Base-by-base conservation (phyloP, 2,329 filamentous ascomycete species). In the Epichloe bromicola region DNA sequence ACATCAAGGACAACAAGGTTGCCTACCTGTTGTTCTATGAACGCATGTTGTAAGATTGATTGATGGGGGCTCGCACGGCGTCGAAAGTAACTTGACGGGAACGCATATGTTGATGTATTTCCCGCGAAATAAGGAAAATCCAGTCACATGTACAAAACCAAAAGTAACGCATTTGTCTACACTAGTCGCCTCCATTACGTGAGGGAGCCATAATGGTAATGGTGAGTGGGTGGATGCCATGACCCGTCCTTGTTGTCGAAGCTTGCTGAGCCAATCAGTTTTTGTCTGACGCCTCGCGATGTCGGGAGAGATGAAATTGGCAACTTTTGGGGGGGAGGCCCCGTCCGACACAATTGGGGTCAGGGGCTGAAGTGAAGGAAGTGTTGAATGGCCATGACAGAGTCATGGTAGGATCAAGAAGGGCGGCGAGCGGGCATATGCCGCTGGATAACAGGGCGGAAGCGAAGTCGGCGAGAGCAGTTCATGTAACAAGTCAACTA, bases 11-110 rank as follows among this genome's bases (percentile, higher is more conserved):
- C 67, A 95, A 91, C 75, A 95, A 95, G 75, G 91, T 96, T 53
- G 93, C 93, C 4, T 98, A 98, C 69, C 80, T 98, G 58, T 71
- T 98, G 63, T 95, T 98, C 70, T 98, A 98, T 67, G 85, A 96
- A 71, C 82, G 81, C 61, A 79, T 93, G 53, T 79, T 93, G 54
- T 79, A 58, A 62, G 10, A 40, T 12, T 11, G 8, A 49, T 15
- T 49, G 30, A 33, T 14, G 19, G 30, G 12, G 15, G 1, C 36
- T 26, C 8, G 20, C 30, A 34, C 26, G 14, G 19, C 15, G 26
- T 20, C 17, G 10, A 34, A 19, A 34, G 17, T 10, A 7, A 20
- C 8, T 30, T 19, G 14, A 37, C 20, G 47, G 39, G 26, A 34
- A 42, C 23, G 26, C 17, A 8, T 30, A n/a, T 42, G 10, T 19